Evolutionary conservation across 2,329 filamentous ascomycete genomes (phyloP), one percentile per base, ranked within the genome.

Genomic region (Penicillium sp.): DNA sequence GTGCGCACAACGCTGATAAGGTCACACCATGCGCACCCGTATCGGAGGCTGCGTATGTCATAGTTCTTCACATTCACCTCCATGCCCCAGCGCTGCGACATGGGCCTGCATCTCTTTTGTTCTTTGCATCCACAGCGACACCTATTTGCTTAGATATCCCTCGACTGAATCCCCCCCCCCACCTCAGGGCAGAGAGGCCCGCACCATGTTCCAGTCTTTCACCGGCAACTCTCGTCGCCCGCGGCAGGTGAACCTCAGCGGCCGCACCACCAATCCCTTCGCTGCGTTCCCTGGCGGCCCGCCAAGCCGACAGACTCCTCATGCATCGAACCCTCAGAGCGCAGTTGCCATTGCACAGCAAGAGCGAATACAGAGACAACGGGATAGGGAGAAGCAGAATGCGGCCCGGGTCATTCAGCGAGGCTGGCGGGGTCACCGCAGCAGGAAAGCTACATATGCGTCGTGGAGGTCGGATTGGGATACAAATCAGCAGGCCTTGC

Each of bases 161-260:
- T 20, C 29, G 27, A 11, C 36, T 36, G 31, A 38, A 34, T 34
- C 18, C 29, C 29, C 21, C 39, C 36, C 42, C 36, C 39, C 33
- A 33, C 35, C 25, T 29, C 32, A 34, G 39, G 34, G 36, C 30
- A 13, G 19, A 41, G 31, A 42, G 39, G 42, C 36, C 37, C 41
- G 39, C 36, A 45, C 60, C 54, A 96, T 96, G 91, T 94, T 93
- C 70, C 83, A 86, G 47, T 89, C 86, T 38, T 98, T 98, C 71
- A 93, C 87, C 16, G 93, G 93, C 55, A 87, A 72, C 68, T 87
- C 88, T 56, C 83, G 87, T 59, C 86, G 87, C 53, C 84, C 85
- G 47, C 84, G 93, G 51, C 90, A 96, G 64, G 88, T 97, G 62
- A 96, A 97, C 68, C 83, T 98, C 47, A 93, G 88, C 52, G 93